These are phyloP conservation scores for Poa annua DNA, from an alignment of 176 grass and related monocot species.

Conservation along the genomic window DNA sequence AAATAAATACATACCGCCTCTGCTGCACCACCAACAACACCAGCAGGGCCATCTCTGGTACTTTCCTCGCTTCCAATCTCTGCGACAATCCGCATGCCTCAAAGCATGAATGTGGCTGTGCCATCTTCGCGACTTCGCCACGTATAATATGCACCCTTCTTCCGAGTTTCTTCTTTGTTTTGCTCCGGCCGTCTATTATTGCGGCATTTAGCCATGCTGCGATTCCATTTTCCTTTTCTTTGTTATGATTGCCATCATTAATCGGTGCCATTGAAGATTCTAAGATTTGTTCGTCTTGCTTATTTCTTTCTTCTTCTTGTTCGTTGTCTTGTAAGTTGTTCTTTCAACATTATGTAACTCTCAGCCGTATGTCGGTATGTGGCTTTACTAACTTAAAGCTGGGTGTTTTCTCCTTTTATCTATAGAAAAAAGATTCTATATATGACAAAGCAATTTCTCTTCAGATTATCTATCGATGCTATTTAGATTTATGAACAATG, in stretches of 20 bases:
- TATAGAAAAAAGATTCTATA: slow-evolving; percentile 23
- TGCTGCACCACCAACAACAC: slow-evolving; percentile 22
- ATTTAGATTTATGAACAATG: slow-evolving; percentile 42
- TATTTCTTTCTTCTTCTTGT: too few relatives aligned
- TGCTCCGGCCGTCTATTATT: slow-evolving; percentile 50
- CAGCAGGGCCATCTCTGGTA: slow-evolving; percentile 62
- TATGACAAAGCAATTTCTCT: slow-evolving; percentile 32
- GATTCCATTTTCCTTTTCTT: neutral
- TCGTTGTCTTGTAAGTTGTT: too few relatives aligned
- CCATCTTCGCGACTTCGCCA: neutral
- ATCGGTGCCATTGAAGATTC: slow-evolving; percentile 25
- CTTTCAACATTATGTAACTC: too few relatives aligned
- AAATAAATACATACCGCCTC: slow-evolving; percentile 25
- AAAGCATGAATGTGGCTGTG: slow-evolving; percentile 13
- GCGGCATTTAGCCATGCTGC: slow-evolving; percentile 42
- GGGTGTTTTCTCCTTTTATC: too few relatives aligned
- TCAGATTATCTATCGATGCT: slow-evolving; percentile 46
- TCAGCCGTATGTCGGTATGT: too few relatives aligned
- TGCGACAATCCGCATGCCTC: slow-evolving; percentile 55
- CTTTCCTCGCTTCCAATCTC: slow-evolving; percentile 56
- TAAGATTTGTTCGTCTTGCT: too few relatives aligned
- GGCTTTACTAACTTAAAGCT: too few relatives aligned
- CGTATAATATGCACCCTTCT: slow-evolving; percentile 43
- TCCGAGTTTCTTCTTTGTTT: slow-evolving; percentile 26
- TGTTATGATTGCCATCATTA: slow-evolving; percentile 31